phyloP scores from a whole-genome alignment of 192 early-diverging fungal species.

The Coemansia sp. region DNA sequence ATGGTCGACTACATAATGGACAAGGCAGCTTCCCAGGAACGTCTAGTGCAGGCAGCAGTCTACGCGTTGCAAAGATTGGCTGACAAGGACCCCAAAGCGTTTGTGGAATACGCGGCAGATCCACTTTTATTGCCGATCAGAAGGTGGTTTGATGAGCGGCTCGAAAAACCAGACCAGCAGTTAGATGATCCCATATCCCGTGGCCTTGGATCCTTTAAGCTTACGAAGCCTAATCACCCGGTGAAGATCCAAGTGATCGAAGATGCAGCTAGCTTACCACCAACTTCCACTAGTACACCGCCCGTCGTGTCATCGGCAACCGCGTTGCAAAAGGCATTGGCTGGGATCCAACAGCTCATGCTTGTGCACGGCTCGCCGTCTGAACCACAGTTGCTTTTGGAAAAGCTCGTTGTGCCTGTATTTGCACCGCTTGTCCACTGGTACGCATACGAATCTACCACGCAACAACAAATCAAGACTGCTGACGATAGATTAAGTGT shows the following conservation, averaged over 20 bases:
- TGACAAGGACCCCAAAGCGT: slow-evolving; percentile 10
- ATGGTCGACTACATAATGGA: slow-evolving; percentile 13
- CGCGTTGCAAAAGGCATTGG: slow-evolving; percentile 49
- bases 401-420: slow-evolving; percentile 55
- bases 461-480: slow-evolving; percentile 22
- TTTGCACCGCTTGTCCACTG: slow-evolving; percentile 61
- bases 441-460: slow-evolving; percentile 45
- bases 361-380: slow-evolving; percentile 63
- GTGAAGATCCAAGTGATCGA: slow-evolving; percentile 27
- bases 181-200: slow-evolving; percentile 3
- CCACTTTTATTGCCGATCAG: slow-evolving; percentile 43
- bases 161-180: background rate
- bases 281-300: background rate
- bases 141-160: slow-evolving; percentile 31
- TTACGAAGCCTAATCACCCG: slow-evolving; percentile 11
- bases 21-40: slow-evolving; percentile 5
- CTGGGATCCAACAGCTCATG: slow-evolving; percentile 57
- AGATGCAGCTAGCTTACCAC: too few relatives aligned
- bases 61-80: slow-evolving; percentile 29
- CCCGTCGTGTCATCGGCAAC: slow-evolving; percentile 37
- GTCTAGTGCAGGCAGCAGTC: slow-evolving; percentile 17
- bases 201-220: background rate
- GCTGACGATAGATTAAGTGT: slow-evolving; percentile 35
- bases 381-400: slow-evolving; percentile 36
- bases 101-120: slow-evolving; percentile 51